These are phyloP conservation scores for Plasmodium vivax DNA, from an alignment of 169 alveolate species.

Conservation along the genomic window DNA sequence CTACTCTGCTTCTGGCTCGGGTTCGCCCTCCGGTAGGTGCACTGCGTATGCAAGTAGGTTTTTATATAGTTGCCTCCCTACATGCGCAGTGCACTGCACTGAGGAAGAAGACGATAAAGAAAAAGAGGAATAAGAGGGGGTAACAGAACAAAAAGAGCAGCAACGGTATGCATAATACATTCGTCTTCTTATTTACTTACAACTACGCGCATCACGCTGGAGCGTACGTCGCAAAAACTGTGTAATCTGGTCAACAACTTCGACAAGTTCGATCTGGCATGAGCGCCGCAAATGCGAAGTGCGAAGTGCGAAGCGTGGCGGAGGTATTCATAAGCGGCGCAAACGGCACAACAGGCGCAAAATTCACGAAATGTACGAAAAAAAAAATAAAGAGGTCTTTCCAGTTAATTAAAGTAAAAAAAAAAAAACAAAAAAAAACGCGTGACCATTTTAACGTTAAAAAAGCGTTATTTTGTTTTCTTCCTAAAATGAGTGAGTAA, in stretches of 20 bases:
- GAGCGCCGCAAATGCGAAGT: not conserved
- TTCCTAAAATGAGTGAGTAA: not conserved
- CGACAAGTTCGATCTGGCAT: not conserved
- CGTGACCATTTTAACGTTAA: not conserved
- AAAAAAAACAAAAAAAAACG: not conserved
- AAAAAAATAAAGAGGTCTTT: not conserved
- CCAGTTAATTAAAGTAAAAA: not conserved
- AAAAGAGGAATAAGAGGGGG: not conserved
- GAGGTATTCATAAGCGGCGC: not conserved
- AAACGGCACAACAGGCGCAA: not conserved
- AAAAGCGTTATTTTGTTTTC: not conserved
- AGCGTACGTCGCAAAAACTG: not conserved
- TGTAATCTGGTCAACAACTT: not conserved
- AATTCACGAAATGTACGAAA: not conserved
- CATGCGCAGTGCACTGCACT: not conserved
- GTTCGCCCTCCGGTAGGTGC: not conserved
- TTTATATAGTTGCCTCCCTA: not conserved
- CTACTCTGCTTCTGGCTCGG: not conserved
- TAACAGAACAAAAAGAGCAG: not conserved
- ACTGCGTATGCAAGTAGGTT: not conserved
- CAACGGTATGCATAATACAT: not conserved
- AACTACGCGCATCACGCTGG: not conserved
- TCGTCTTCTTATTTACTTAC: not conserved
- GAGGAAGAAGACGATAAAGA: not conserved
- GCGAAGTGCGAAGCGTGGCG: not conserved